phyloP scores from a whole-genome alignment of 768 basidiomycete genomes.

The Suillus lakei region DNA sequence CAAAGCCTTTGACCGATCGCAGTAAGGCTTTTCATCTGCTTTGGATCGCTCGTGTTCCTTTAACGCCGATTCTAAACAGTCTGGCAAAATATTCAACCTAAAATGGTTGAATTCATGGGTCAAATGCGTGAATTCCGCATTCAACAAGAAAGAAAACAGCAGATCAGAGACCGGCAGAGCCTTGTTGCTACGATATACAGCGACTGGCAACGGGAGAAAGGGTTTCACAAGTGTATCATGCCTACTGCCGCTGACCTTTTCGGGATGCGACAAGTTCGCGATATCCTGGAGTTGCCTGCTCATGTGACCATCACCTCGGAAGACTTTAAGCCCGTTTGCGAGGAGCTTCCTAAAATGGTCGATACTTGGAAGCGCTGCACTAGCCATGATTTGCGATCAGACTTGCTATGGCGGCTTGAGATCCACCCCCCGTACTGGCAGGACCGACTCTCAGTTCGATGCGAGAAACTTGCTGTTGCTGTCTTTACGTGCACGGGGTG shows the following conservation, averaged over 20 bases:
- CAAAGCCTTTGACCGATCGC: slow-evolving; percentile 14
- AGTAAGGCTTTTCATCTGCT: slow-evolving; percentile 8
- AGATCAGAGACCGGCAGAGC: not conserved
- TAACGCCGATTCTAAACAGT: slow-evolving; percentile 8
- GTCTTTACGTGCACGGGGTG: slow-evolving; percentile 20
- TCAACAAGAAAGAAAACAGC: slow-evolving; percentile 10
- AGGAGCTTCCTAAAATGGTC: not conserved
- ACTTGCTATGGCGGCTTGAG: not conserved
- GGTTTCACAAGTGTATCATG: not conserved
- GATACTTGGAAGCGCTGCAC: not conserved
- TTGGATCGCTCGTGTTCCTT: not conserved
- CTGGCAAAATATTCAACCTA: slow-evolving; percentile 15
- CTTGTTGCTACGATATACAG: slow-evolving; percentile 3
- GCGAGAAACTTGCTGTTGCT: slow-evolving; percentile 1
- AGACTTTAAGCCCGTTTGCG: not conserved
- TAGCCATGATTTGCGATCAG: slow-evolving; percentile 13
- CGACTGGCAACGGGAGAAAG: not conserved
- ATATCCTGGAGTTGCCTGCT: slow-evolving; percentile 1
- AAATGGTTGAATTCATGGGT: slow-evolving; percentile 16
- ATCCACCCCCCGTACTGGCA: slow-evolving; percentile 4
- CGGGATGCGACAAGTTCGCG: not conserved
- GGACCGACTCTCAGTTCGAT: slow-evolving; percentile 15
- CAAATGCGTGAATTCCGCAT: slow-evolving; percentile 16
- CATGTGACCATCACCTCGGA: slow-evolving; percentile 3
- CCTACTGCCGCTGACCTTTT: slow-evolving; percentile 9